Percentiles rank a stretch among this genome's conserved stretches.
Conservation (phyloP, 441 rosid genomes). For the Theobroma grandiflorum region DNA sequence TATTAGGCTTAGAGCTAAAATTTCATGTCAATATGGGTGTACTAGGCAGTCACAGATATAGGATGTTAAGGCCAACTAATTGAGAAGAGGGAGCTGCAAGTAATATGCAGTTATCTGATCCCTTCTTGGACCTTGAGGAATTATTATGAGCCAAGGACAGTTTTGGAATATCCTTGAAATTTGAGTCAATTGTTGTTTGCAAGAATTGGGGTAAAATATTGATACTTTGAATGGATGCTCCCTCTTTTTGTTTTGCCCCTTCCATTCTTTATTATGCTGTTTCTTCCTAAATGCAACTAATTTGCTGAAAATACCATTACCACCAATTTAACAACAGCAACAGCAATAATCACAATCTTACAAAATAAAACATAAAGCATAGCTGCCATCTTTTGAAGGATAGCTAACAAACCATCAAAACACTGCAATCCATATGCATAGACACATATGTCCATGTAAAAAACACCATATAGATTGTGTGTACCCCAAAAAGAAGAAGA, state of each 20-base stretch:
- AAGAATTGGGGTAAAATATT: not conserved
- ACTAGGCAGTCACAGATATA: not conserved
- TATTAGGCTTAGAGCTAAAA: slow-evolving; percentile 4
- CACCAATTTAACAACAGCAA: not conserved
- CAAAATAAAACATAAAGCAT: not conserved
- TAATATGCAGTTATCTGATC: not conserved
- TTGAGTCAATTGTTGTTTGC: not conserved
- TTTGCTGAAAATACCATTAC: not conserved
- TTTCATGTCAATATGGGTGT: not conserved
- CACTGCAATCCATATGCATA: not conserved
- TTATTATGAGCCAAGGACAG: not conserved
- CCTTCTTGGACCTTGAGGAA: not conserved
- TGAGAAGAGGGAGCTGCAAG: not conserved
- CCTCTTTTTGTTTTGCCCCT: not conserved
- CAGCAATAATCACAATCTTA: not conserved
- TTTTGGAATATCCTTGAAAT: not conserved
- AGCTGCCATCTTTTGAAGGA: not conserved
- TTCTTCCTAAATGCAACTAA: not conserved
- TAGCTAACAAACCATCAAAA: not conserved
- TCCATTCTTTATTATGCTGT: not conserved
- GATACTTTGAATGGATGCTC: not conserved
- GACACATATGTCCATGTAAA: not conserved
- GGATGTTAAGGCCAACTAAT: not conserved
- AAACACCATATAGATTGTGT: not conserved
- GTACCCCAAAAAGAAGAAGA: not conserved